These are phyloP conservation scores for Boletus rubescentipes DNA, from an alignment of 768 basidiomycete genomes.

Conservation along the genomic window DNA sequence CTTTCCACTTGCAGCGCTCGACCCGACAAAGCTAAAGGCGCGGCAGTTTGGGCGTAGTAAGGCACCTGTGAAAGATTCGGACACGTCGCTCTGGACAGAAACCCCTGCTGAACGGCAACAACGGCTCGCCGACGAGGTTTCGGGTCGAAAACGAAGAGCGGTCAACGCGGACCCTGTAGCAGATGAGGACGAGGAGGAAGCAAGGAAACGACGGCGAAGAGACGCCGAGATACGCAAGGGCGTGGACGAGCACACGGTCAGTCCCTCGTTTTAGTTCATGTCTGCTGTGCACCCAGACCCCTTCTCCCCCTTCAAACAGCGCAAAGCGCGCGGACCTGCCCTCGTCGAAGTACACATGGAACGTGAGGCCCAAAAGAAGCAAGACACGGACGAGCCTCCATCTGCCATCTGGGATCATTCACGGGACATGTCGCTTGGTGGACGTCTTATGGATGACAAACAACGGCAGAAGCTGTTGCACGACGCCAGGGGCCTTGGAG, in stretches of 20 bases:
- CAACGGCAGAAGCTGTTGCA: conserved; percentile 74
- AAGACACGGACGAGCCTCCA: conserved; percentile 50
- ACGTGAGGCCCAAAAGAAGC: conserved; percentile 37
- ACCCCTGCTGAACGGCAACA: conserved; percentile 92
- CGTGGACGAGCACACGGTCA: conserved; percentile 79
- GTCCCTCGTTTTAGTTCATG: conserved; percentile 22
- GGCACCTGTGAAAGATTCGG: conserved; percentile 41
- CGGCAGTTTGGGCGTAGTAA: conserved; percentile 74
- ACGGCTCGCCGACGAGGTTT: conserved; percentile 89
- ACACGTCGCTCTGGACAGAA: conserved; percentile 91
- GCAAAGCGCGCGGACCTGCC: conserved; percentile 50
- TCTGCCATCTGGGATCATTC: conserved; percentile 88
- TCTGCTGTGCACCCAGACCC: not conserved
- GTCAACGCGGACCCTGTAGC: conserved; percentile 46
- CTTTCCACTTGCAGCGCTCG: conserved; percentile 54
- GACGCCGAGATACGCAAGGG: conserved; percentile 70
- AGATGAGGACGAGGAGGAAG: conserved; percentile 32
- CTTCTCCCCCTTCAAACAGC: conserved; percentile 27
- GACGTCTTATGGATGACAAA: conserved; percentile 86
- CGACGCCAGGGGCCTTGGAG: conserved; percentile 79
- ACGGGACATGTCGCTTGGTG: conserved; percentile 85
- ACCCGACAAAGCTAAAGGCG: conserved; percentile 79
- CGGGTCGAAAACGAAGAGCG: conserved; percentile 83
- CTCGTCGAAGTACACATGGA: conserved; percentile 54
- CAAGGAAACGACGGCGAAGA: conserved; percentile 54